Conservation (phyloP, 164 flowering plant genomes). For the Amborella trichopoda region DNA sequence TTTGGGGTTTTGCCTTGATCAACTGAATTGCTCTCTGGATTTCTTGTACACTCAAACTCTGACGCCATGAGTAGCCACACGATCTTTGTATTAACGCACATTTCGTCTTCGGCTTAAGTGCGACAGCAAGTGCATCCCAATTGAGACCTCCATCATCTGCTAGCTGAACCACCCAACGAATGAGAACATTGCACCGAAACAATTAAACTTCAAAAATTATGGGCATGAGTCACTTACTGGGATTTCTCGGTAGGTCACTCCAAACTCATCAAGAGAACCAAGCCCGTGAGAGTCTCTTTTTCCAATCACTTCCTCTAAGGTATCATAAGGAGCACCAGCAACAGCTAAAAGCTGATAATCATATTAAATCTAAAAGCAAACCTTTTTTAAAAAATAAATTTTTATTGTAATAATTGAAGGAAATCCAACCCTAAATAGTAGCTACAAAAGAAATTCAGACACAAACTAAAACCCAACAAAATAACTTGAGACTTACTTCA, state of each 20-base stretch:
- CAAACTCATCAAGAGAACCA: conserved; percentile 77
- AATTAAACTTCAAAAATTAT: neutral
- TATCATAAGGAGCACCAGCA: conserved; percentile 91
- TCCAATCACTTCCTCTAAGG: conserved; percentile 88
- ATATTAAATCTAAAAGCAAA: conserved; percentile 13
- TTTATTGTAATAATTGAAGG: too few species aligned
- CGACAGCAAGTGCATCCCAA: conserved; percentile 45
- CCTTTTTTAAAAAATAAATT: too few species aligned
- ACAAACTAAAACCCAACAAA: neutral
- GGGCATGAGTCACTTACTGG: conserved; percentile 45
- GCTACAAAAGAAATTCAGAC: neutral
- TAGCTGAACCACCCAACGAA: conserved; percentile 31
- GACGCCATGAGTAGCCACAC: conserved; percentile 90
- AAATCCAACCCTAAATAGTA: too few species aligned
- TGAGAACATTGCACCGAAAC: neutral
- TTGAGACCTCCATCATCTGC: conserved; percentile 73
- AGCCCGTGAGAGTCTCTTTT: conserved; percentile 53
- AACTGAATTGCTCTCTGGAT: conserved; percentile 62
- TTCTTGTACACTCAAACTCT: conserved; percentile 63
- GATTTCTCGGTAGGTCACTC: conserved; percentile 62
- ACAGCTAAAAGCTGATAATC: conserved; percentile 77
- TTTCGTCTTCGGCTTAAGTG: conserved; percentile 59
- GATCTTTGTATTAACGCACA: conserved; percentile 90
- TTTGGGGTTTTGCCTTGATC: too few species aligned
- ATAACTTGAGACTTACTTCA: conserved; percentile 39